Evolutionary conservation across 805 yeast genomes (phyloP).

Genomic region (Candida tammaniensis): DNA sequence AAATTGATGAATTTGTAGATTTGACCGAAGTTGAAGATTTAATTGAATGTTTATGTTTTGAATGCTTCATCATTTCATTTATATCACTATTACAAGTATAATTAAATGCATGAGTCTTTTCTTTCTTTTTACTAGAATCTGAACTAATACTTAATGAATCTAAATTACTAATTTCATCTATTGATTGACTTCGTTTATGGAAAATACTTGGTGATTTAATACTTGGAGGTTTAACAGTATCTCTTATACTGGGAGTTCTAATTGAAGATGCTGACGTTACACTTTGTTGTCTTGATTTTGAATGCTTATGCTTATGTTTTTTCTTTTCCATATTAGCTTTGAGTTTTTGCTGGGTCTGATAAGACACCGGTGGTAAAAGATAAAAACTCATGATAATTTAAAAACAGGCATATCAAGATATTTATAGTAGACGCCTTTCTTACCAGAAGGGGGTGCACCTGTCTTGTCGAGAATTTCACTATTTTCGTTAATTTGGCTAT

Average conservation of each 20-base stretch:
- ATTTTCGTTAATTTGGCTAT: too few species aligned
- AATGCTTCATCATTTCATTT: slow-evolving; percentile 16
- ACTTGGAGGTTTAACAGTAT: slow-evolving; percentile 4
- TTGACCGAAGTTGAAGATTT: slow-evolving; percentile 2
- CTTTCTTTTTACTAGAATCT: slow-evolving; percentile 3
- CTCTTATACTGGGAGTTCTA: slow-evolving; percentile 4
- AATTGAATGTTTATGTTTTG: slow-evolving; percentile 6
- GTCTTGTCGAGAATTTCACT: too few species aligned
- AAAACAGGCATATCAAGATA: too few species aligned
- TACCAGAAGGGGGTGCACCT: too few species aligned
- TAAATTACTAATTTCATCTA: slow-evolving; percentile 12
- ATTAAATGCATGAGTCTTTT: slow-evolving; percentile 12
- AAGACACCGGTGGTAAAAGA: slow-evolving; percentile 38
- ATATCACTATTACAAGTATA: slow-evolving; percentile 13
- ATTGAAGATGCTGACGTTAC: slow-evolving; percentile 5
- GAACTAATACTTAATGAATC: slow-evolving; percentile 11
- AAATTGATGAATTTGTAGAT: slow-evolving; percentile 2
- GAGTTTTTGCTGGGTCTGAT: slow-evolving; percentile 39
- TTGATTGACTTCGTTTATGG: neutral
- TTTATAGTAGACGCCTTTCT: too few species aligned
- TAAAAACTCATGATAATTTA: slow-evolving; percentile 39
- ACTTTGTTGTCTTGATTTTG: slow-evolving; percentile 4
- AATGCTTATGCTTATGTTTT: slow-evolving; percentile 3
- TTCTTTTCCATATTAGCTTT: slow-evolving; percentile 15
- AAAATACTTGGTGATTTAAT: slow-evolving; percentile 4